Evolutionary conservation across 805 yeast genomes (phyloP), one percentile per base, ranked within the genome.

Genomic region (Candida suzukii): DNA sequence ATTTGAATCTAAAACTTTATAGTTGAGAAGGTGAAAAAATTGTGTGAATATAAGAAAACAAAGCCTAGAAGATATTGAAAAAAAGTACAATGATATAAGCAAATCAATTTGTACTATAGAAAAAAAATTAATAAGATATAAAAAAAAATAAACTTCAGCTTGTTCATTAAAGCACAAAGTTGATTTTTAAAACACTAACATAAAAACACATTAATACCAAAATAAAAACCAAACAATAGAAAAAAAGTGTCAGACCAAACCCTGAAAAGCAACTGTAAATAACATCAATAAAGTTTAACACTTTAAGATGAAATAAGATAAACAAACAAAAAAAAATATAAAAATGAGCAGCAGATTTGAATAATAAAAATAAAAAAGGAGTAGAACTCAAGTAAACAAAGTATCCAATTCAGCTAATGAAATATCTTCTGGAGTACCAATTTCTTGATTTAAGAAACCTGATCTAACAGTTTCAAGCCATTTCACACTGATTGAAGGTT

Each of bases 381-480:
- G 7, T 4, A 21, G 26, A 33, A 5, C 6, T 47, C 43, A 53
- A 28, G 60, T 52, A 49, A 76, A 76, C 53, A 76, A 57, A 34
- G 67, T 64, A 48, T 78, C 83, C 39, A 78, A 56, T 48, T 85
- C 95, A 36, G 85, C 83, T 53, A 83, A 67, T 21, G 88, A 78
- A 22, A 80, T 70, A 49, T 83, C 83, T 62, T 85, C 95, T 8
- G 95, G 95, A 29, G 83, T 70, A 27, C 78, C 83, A 50, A 85
- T 83, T 46, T 84, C 91, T 56, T 83, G 85, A 39, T 82, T 73
- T 56, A 84, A 67, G 58, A 85, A 85, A 10, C 95, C 95, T 19
- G 82, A 76, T 53, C 87, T 71, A 35, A 84, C 80, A 29, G 83
- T 83, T 56, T 78, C 75, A 42, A 80, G 61, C 95, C 95, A 85